A percentile compares a stretch with the other conserved stretches of the same genome.
These are phyloP conservation scores for Fusarium redolens DNA, from an alignment of 2,329 filamentous ascomycete species.

Conservation along the genomic window DNA sequence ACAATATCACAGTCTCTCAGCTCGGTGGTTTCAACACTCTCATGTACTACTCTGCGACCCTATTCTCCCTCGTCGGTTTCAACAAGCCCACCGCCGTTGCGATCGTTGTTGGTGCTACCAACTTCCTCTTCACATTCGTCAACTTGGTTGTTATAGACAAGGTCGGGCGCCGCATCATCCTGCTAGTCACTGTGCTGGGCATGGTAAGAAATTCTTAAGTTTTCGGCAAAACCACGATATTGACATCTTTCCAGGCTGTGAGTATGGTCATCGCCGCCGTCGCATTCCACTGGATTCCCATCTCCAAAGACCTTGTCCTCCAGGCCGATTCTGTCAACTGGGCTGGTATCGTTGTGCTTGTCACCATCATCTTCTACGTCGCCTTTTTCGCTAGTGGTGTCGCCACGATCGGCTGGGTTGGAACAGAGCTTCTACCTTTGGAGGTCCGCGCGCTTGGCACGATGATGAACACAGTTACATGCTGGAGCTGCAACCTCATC, in stretches of 20 bases:
- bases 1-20: constrained; percentile 63
- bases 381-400: constrained; percentile 57
- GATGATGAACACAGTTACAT: constrained; percentile 60
- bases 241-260: constrained; percentile 50
- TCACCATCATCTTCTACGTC: constrained; percentile 46
- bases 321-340: constrained; percentile 43
- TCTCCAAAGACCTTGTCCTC: constrained; percentile 55
- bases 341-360: constrained; percentile 56
- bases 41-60: constrained; percentile 60
- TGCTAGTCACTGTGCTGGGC: constrained; percentile 53
- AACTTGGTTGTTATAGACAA: constrained; percentile 60
- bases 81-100: constrained; percentile 59
- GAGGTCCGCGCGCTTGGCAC: constrained; percentile 61
- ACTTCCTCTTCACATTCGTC: constrained; percentile 62
- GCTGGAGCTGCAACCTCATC: constrained; percentile 61
- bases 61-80: constrained; percentile 63
- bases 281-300: constrained; percentile 57
- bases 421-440: constrained; percentile 58
- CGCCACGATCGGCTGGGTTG: constrained; percentile 60
- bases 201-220: constrained; percentile 4
- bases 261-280: constrained; percentile 52
- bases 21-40: constrained; percentile 65
- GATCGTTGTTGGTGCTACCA: constrained; percentile 57
- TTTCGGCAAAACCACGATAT: constrained; percentile 16
- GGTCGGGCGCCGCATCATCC: constrained; percentile 56